A percentile compares a stretch with the other conserved stretches of the same genome.
These are phyloP conservation scores for Tolypocladium endophyticum DNA, from an alignment of 2,329 filamentous ascomycete species.

Conservation along the genomic window DNA sequence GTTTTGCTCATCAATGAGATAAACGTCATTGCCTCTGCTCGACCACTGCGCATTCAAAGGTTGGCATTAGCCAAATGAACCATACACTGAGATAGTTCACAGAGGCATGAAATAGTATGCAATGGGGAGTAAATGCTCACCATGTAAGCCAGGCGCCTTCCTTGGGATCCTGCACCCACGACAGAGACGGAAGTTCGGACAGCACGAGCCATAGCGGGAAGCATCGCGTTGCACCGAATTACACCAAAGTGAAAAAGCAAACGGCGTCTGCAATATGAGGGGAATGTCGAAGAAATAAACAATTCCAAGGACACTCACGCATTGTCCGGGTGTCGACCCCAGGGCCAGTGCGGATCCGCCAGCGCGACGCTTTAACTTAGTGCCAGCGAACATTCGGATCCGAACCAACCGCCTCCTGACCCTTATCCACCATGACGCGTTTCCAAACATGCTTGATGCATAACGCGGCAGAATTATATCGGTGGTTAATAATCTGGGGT, in stretches of 20 bases:
- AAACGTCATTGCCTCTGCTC: slow-evolving; percentile 16
- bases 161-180: slow-evolving; percentile 19
- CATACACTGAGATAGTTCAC: background rate
- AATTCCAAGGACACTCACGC: background rate
- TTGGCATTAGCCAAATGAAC: background rate
- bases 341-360: background rate
- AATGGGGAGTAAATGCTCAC: slow-evolving; percentile 4
- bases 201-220: background rate
- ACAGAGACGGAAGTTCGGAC: slow-evolving; percentile 11
- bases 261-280: no score
- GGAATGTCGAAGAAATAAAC: background rate
- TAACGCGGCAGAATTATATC: background rate
- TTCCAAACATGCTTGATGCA: background rate
- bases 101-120: background rate
- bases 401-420: background rate
- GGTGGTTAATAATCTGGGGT: background rate
- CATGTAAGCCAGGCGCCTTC: slow-evolving; percentile 19
- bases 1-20: slow-evolving; percentile 15
- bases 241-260: no score
- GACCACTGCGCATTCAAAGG: slow-evolving; percentile 11
- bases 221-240: background rate
- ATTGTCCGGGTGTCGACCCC: background rate
- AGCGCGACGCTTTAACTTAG: background rate
- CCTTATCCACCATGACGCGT: background rate
- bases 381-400: background rate